Evolutionary conservation across 1,284 basidiomycete species (phyloP).

Genomic region (Sphaerobolus stellatus): DNA sequence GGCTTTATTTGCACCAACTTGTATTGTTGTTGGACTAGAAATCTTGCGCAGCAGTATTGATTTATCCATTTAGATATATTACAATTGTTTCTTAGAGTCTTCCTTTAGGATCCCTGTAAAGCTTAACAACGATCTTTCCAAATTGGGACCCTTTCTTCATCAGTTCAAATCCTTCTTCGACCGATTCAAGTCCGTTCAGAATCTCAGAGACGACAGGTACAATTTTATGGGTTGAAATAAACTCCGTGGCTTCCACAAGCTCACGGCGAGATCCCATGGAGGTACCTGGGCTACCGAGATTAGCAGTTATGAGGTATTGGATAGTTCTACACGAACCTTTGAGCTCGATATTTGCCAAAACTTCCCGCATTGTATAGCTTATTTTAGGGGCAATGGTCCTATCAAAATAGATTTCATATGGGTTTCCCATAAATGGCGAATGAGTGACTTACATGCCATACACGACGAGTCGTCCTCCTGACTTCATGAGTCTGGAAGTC

Average conservation of each 20-base stretch:
- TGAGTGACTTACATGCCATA: constrained; percentile 66
- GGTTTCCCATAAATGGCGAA: constrained; percentile 15
- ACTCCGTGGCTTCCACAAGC: constrained; percentile 68
- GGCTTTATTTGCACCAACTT: not conserved
- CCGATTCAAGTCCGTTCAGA: constrained; percentile 65
- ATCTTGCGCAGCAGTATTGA: not conserved
- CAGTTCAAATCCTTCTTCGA: constrained; percentile 70
- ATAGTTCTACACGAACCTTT: constrained; percentile 48
- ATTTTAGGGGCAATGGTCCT: constrained; percentile 70
- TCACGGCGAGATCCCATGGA: constrained; percentile 86
- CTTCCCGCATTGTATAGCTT: constrained; percentile 75
- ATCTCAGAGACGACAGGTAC: constrained; percentile 75
- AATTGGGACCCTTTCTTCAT: constrained; percentile 65
- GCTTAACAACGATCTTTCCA: constrained; percentile 69
- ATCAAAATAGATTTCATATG: constrained; percentile 20
- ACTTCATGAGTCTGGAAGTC: constrained; percentile 57
- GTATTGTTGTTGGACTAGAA: not conserved
- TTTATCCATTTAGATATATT: not conserved
- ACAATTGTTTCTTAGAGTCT: not conserved
- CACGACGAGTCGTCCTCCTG: constrained; percentile 72
- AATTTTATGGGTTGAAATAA: constrained; percentile 67
- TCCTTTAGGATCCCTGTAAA: constrained; percentile 4
- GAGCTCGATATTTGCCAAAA: constrained; percentile 75
- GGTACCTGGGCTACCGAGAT: constrained; percentile 48
- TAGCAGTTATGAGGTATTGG: not conserved